These are phyloP conservation scores for Ulota crispa DNA, from an alignment of 225 moss, liverwort and hornwort genomes.

Conservation along the genomic window DNA sequence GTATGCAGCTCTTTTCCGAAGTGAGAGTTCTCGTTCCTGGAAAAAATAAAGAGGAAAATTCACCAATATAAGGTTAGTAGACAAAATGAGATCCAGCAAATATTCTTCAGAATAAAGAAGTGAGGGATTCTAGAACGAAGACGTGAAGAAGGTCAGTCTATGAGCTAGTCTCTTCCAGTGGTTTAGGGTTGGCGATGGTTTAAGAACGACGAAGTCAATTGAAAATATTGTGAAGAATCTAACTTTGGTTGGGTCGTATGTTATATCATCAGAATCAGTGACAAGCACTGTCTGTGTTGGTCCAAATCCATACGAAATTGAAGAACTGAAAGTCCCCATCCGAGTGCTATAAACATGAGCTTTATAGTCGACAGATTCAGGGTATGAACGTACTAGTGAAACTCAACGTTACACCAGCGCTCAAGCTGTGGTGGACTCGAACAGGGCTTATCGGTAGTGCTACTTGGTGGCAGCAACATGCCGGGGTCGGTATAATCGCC, in stretches of 20 bases:
- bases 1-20: slow-evolving; percentile 13
- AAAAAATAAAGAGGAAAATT: neutral
- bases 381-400: slow-evolving; percentile 6
- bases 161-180: neutral
- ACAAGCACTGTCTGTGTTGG: neutral
- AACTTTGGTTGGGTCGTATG: neutral
- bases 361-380: neutral
- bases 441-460: neutral
- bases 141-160: neutral
- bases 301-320: neutral
- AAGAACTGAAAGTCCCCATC: neutral
- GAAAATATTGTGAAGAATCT: neutral
- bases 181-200: neutral
- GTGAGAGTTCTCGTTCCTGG: slow-evolving; percentile 10
- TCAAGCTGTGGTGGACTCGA: slow-evolving; percentile 4
- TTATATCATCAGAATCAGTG: neutral
- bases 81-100: neutral
- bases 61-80: neutral
- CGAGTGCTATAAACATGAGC: too few species aligned
- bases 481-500: neutral
- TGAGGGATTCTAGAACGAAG: neutral
- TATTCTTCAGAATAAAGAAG: neutral
- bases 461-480: neutral
- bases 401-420: neutral
- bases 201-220: neutral